Evolutionary conservation across 176 grass and related monocot species (phyloP).

Genomic region (Tuctoria greenei): DNA sequence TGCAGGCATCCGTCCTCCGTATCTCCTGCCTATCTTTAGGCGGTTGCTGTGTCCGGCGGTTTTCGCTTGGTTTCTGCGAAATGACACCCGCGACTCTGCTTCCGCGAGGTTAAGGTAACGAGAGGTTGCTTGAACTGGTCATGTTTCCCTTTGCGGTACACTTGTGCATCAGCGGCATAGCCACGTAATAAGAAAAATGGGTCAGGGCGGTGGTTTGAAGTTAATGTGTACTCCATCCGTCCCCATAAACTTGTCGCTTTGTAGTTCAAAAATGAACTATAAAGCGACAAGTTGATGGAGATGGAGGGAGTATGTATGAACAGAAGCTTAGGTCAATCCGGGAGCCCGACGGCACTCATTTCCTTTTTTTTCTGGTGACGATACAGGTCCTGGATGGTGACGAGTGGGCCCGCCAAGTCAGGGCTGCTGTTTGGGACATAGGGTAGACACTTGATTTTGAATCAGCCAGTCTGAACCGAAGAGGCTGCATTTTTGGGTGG

Average conservation of each 20-base stretch:
- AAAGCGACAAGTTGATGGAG: too few species aligned
- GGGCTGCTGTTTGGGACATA: background rate
- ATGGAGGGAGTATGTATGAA: too few species aligned
- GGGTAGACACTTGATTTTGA: background rate
- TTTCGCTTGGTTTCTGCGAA: conserved; percentile 63
- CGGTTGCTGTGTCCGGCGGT: conserved; percentile 36
- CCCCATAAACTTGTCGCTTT: too few species aligned
- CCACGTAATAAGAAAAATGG: background rate
- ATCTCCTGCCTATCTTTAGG: conserved; percentile 14
- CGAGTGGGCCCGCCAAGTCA: background rate
- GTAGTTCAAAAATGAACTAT: too few species aligned
- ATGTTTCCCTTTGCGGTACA: background rate
- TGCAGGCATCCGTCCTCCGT: conserved; percentile 8
- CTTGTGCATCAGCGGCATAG: conserved; percentile 5
- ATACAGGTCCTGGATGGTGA: background rate
- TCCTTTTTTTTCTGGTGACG: background rate
- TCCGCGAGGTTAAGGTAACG: background rate
- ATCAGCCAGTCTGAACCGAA: background rate
- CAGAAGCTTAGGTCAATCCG: background rate
- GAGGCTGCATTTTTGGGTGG: background rate
- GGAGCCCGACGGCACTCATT: background rate
- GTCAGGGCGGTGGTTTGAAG: background rate
- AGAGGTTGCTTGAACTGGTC: conserved; percentile 38
- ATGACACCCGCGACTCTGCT: conserved; percentile 27
- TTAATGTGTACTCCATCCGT: too few species aligned